Evolutionary conservation across 495 filamentous ascomycete genomes (phyloP).

Genomic region (Hyphodiscus hymeniophilus): DNA sequence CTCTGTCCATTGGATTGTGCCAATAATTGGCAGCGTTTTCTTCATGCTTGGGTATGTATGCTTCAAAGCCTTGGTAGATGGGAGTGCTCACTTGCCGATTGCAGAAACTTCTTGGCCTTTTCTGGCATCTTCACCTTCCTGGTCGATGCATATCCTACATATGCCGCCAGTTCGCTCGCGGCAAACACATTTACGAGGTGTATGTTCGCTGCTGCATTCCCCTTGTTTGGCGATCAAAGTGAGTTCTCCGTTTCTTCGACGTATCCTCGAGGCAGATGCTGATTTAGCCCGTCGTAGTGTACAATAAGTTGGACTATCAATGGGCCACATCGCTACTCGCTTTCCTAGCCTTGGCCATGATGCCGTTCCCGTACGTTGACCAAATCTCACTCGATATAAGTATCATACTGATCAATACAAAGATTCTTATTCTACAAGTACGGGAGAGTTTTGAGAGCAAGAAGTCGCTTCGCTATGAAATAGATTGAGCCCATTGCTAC

Average conservation of each 20-base stretch:
- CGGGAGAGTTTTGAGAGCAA: conserved; percentile 7
- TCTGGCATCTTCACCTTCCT: conserved; percentile 89
- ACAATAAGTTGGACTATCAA: conserved; percentile 35
- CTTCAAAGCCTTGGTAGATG: not conserved
- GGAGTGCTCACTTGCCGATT: not conserved
- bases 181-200: conserved; percentile 9
- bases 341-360: conserved; percentile 35
- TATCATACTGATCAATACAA: not conserved
- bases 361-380: conserved; percentile 33
- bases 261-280: no score
- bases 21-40: conserved; percentile 40
- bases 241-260: not conserved
- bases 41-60: conserved; percentile 33
- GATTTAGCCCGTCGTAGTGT: conserved; percentile 22
- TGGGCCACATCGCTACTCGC: conserved; percentile 40
- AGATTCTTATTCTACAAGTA: conserved; percentile 14
- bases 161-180: conserved; percentile 62
- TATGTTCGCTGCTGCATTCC: conserved; percentile 29
- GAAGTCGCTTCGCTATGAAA: conserved; percentile 6
- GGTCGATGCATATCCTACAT: conserved; percentile 80
- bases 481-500: not conserved
- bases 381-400: conserved; percentile 26
- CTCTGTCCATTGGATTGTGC: conserved; percentile 43
- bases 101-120: conserved; percentile 53
- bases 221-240: conserved; percentile 39